Evolutionary conservation across 345 rosid genomes (phyloP), one percentile per base, ranked within the genome.

Genomic region (Crucihimalaya himalaica): DNA sequence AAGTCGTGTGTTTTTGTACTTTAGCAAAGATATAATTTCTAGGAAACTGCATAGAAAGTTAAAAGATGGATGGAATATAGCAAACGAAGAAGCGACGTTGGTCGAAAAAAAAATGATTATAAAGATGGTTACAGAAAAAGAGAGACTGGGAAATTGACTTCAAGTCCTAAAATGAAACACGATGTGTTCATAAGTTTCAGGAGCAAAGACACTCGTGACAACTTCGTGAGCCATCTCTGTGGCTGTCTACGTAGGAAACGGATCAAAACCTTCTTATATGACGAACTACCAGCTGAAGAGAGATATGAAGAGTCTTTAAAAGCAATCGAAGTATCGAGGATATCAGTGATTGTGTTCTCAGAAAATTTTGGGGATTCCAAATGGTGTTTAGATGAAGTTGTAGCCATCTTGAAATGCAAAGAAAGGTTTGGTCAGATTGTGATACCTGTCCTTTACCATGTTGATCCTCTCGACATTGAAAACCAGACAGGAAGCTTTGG

Each of bases 131-230:
- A 28, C 5, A 40, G 34, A 42, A 42, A 15, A 56, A 57, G 42
- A n/a, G 4, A 55, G 16, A 57, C 3, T 56, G 23, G 23, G 5
- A 16, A 15, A 23, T 53, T 53, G 58, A 23, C 10, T 8, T 21
- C 46, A 31, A 23, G 0, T 42, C 63, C 50, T 42, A 62, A 47
- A 32, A 42, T 68, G 59, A 70, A 70, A 63, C 48, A 74, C 12
- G 82, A 70, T 20, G 79, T 79, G 57, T 75, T 70, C 59, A 9
- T 79, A 9, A 59, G 77, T 75, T 75, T 79, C 76, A 65, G 82
- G 71, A 9, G 10, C 20, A 68, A 52, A 54, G 76, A 79, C 65
- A 79, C 76, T 16, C 79, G 79, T 23, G 75, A 79, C 53, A 59
- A 58, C 12, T 74, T 79, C 43, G 48, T 72, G 1, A 79, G 79